Evolutionary conservation across 352 stramenopile species (phyloP).

Genomic region (Pythium guiyangense): DNA sequence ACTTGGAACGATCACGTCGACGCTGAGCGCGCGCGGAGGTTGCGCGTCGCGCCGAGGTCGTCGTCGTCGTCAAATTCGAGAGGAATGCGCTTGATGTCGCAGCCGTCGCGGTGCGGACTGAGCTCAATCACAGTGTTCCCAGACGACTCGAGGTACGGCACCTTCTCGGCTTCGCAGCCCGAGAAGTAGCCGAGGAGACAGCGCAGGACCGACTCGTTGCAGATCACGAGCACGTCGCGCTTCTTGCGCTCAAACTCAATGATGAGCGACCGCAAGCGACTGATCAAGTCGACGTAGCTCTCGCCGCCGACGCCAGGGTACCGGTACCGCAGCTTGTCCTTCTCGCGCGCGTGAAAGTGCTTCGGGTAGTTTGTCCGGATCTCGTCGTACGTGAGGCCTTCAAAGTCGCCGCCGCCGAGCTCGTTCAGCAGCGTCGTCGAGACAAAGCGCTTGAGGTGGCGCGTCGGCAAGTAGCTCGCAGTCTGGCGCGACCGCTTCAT

Average conservation of each 20-base stretch:
- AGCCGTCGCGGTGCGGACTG: conserved; percentile 77
- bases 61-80: conserved; percentile 53
- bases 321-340: conserved; percentile 91
- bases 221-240: conserved; percentile 83
- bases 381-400: conserved; percentile 84
- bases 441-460: conserved; percentile 73
- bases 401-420: conserved; percentile 88
- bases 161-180: conserved; percentile 62
- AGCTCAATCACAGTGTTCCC: conserved; percentile 73
- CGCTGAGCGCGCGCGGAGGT: not conserved
- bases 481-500: conserved; percentile 85
- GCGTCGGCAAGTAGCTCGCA: conserved; percentile 51
- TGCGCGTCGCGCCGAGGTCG: not conserved
- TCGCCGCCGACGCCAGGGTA: conserved; percentile 89
- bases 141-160: conserved; percentile 68
- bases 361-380: conserved; percentile 84
- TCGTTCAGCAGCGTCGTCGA: conserved; percentile 90
- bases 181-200: conserved; percentile 81
- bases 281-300: conserved; percentile 93
- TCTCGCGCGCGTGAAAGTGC: conserved; percentile 75
- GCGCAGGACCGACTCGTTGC: conserved; percentile 71
- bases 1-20: too few species aligned
- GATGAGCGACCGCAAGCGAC: conserved; percentile 86
- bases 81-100: conserved; percentile 79
- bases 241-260: conserved; percentile 92